Percentiles rank a stretch among this genome's conserved stretches.
Evolutionary conservation across 2,329 filamentous ascomycete species (phyloP).

Genomic region (Hysterium pulicare): DNA sequence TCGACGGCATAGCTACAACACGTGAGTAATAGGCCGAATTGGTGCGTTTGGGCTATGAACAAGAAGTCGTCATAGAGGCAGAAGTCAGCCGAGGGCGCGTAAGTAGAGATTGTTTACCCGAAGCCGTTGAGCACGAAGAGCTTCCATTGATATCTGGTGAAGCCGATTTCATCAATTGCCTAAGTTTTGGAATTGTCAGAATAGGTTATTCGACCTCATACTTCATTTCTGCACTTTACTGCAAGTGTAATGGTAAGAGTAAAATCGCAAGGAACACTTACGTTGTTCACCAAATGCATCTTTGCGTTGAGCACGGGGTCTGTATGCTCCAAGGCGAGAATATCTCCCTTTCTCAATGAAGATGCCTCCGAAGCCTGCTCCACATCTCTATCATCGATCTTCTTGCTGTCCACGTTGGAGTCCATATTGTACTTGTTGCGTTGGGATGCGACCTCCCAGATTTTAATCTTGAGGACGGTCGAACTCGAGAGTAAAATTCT

Average conservation of each 20-base stretch:
- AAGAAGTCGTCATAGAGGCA: neutral
- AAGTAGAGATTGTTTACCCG: slow-evolving; percentile 39
- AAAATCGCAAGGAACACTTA: slow-evolving; percentile 31
- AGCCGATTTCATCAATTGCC: slow-evolving; percentile 53
- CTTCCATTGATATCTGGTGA: slow-evolving; percentile 55
- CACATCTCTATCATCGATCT: slow-evolving; percentile 1
- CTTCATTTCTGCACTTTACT: neutral
- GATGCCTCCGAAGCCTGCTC: slow-evolving; percentile 3
- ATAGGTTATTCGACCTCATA: no score
- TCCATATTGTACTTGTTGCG: no score
- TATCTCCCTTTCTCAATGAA: slow-evolving; percentile 42
- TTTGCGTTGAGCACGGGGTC: slow-evolving; percentile 63
- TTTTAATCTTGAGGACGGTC: no score
- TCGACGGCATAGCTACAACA: slow-evolving; percentile 53
- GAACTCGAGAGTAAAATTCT: no score
- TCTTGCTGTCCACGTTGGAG: slow-evolving; percentile 4
- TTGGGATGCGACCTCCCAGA: no score
- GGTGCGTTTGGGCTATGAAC: neutral
- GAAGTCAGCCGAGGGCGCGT: neutral
- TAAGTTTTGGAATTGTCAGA: slow-evolving; percentile 16
- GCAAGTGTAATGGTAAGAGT: neutral
- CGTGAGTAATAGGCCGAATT: neutral
- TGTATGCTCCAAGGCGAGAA: slow-evolving; percentile 56
- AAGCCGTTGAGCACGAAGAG: slow-evolving; percentile 61
- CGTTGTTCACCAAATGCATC: slow-evolving; percentile 68